phyloP scores from a whole-genome alignment of 2,329 filamentous ascomycete species.

The Didymella sp. region DNA sequence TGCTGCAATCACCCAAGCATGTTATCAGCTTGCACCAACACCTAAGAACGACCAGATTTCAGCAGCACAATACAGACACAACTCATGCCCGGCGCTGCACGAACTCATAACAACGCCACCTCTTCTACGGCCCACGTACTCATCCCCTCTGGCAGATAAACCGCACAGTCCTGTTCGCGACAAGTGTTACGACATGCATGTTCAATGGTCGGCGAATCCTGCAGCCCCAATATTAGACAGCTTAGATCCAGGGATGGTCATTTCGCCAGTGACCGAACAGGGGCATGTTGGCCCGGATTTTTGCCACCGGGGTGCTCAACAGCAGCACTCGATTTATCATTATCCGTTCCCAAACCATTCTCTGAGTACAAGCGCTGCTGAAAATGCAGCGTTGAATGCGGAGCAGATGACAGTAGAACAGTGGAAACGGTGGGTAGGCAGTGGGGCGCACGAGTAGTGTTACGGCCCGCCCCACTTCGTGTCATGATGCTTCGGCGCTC shows the following conservation, averaged over 20 bases:
- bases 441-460: not conserved
- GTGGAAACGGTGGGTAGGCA: conserved; percentile 13
- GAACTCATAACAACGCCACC: conserved; percentile 14
- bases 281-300: not conserved
- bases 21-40: conserved; percentile 2
- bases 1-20: not conserved
- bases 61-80: conserved; percentile 21
- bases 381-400: not conserved
- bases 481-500: not conserved
- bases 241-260: conserved; percentile 1
- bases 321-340: conserved; percentile 7
- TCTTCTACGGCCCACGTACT: conserved; percentile 19
- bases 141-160: conserved; percentile 15
- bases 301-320: not conserved
- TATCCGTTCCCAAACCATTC: not conserved
- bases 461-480: not conserved
- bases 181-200: not conserved
- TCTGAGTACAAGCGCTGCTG: not conserved
- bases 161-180: not conserved
- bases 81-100: conserved; percentile 32
- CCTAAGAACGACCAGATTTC: conserved; percentile 5
- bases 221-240: not conserved
- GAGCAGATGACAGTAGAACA: conserved; percentile 12
- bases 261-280: conserved; percentile 5
- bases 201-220: conserved; percentile 6